Evolutionary conservation across 306 rosid species (phyloP).

Genomic region (Mucuna pruriens): DNA sequence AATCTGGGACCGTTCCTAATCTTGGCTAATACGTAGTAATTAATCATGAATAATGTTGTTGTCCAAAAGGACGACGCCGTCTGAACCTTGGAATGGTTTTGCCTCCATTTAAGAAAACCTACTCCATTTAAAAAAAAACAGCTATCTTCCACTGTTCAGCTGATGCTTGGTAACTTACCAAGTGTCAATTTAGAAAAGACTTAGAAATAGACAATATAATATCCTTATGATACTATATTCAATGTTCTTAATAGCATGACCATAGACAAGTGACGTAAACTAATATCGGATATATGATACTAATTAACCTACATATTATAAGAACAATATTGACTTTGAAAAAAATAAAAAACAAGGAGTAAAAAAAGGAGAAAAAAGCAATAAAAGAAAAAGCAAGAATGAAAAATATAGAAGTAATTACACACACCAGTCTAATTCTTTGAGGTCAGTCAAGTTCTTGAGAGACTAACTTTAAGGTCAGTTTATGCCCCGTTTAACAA

Average conservation of each 20-base stretch:
- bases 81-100: not conserved
- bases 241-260: no score
- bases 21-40: not conserved
- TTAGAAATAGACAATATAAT: not conserved
- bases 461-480: not conserved
- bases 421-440: not conserved
- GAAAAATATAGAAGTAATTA: not conserved
- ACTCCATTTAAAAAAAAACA: not conserved
- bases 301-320: not conserved
- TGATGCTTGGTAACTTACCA: not conserved
- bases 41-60: not conserved
- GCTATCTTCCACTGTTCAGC: not conserved
- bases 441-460: constrained; percentile 8
- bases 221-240: not conserved
- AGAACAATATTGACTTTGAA: not conserved
- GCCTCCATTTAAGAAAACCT: not conserved
- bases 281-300: not conserved
- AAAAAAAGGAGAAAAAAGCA: not conserved
- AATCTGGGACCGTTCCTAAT: not conserved
- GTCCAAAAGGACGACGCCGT: not conserved
- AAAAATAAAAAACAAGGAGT: not conserved
- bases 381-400: not conserved
- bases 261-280: not conserved
- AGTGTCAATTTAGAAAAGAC: not conserved
- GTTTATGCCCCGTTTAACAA: not conserved